Evolutionary conservation across 2,329 filamentous ascomycete genomes (phyloP).

Genomic region (Hymenoscyphus infarciens): DNA sequence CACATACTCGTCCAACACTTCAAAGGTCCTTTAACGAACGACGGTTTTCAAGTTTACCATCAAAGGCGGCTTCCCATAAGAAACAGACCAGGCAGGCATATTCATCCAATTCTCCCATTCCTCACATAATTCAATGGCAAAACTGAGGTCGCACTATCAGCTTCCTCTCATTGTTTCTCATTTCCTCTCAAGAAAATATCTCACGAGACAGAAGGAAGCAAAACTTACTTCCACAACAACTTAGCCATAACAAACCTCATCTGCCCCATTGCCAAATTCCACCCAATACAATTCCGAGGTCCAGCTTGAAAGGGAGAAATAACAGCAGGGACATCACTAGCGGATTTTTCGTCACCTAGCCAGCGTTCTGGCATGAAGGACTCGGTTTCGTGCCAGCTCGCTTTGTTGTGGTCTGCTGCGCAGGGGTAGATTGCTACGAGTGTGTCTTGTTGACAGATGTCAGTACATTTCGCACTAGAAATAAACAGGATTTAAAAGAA

Average conservation of each 20-base stretch:
- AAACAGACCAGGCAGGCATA: too few relatives aligned
- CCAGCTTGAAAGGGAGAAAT: slow-evolving; percentile 11
- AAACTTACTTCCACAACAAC: slow-evolving; percentile 25
- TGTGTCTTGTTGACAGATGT: slow-evolving; percentile 5
- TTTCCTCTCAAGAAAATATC: too few relatives aligned
- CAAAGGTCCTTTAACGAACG: too few relatives aligned
- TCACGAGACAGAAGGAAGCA: too few relatives aligned
- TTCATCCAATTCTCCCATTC: too few relatives aligned
- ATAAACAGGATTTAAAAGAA: too few relatives aligned
- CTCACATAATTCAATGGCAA: too few relatives aligned
- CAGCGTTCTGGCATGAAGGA: slow-evolving; percentile 21
- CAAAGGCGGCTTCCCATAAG: too few relatives aligned
- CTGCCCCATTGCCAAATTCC: slow-evolving; percentile 33
- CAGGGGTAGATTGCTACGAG: slow-evolving; percentile 10
- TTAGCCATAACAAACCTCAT: slow-evolving; percentile 32
- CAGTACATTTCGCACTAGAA: not conserved
- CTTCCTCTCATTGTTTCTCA: too few relatives aligned
- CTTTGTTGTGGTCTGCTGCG: slow-evolving; percentile 13
- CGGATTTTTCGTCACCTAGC: slow-evolving; percentile 14
- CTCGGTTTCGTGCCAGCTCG: slow-evolving; percentile 9
- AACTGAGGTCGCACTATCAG: too few relatives aligned
- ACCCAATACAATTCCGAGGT: slow-evolving; percentile 32
- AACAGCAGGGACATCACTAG: slow-evolving; percentile 16
- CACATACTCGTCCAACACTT: too few relatives aligned
- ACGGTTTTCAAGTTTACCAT: too few relatives aligned